A percentile compares a stretch with the other conserved stretches of the same genome.
Conservation (phyloP, 2,329 filamentous ascomycete species). For the Xenosphaeropsis pyriputrescens region DNA sequence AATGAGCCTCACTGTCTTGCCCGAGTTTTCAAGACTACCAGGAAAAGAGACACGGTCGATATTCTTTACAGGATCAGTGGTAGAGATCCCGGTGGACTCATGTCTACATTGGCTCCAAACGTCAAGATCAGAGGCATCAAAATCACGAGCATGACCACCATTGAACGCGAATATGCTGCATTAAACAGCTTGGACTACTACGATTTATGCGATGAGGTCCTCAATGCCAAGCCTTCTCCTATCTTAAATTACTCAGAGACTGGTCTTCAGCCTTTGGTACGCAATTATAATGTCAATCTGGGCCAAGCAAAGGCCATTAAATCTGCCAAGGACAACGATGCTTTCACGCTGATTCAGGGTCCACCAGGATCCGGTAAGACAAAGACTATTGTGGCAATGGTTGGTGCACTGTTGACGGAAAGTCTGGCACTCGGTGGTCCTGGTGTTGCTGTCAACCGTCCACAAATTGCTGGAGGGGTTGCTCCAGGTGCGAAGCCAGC, state of each 20-base stretch:
- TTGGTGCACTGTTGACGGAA: conserved; percentile 67
- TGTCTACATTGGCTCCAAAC: conserved; percentile 51
- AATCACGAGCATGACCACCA: conserved; percentile 82
- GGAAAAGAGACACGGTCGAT: conserved; percentile 71
- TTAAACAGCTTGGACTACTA: conserved; percentile 88
- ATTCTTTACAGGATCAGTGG: conserved; percentile 74
- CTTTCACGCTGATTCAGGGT: conserved; percentile 90
- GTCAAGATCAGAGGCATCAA: conserved; percentile 61
- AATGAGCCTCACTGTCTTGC: conserved; percentile 70
- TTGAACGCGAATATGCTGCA: conserved; percentile 90
- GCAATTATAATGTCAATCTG: conserved; percentile 70
- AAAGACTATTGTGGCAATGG: conserved; percentile 94
- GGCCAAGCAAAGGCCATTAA: conserved; percentile 87
- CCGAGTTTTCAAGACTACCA: conserved; percentile 63
- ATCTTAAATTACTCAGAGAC: conserved; percentile 69
- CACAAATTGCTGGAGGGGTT: conserved; percentile 19
- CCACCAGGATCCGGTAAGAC: conserved; percentile 96
- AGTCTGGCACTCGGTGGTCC: conserved; percentile 25
- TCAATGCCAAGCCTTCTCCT: conserved; percentile 79
- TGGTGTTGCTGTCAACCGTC: conserved; percentile 29
- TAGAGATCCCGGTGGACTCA: conserved; percentile 29
- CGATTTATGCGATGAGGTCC: conserved; percentile 84
- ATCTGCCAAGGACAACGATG: conserved; percentile 88
- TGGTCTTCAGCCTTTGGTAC: conserved; percentile 51
- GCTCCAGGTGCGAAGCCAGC: conserved; percentile 19